Evolutionary conservation across 75 land plant species (phyloP).

Genomic region (Selaginella moellendorffii): DNA sequence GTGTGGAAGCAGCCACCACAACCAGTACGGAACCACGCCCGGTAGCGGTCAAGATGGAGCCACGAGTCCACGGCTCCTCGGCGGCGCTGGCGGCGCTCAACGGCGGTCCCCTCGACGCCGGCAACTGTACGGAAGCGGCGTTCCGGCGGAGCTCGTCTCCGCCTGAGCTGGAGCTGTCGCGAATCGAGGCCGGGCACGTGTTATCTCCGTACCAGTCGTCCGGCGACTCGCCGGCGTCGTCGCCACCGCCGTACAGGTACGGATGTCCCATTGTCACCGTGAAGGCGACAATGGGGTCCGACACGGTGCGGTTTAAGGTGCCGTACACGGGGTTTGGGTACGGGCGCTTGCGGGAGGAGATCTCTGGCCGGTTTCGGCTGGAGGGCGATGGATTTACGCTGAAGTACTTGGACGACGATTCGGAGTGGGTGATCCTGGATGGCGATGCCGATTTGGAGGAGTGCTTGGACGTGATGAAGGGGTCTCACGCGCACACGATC

Average conservation of each 20-base stretch:
- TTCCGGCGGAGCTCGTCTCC: background rate
- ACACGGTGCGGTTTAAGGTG: conserved; percentile 58
- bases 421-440: conserved; percentile 59
- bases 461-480: conserved; percentile 43
- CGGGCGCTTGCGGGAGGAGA: conserved; percentile 38
- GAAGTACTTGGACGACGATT: conserved; percentile 77
- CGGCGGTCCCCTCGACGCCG: background rate
- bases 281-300: conserved; percentile 53
- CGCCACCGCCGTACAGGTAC: background rate
- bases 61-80: background rate
- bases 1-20: too few species aligned
- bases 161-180: background rate
- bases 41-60: background rate
- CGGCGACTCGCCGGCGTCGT: conserved; percentile 18
- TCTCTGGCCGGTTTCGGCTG: conserved; percentile 48
- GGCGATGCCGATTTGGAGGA: conserved; percentile 72
- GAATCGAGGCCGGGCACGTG: background rate
- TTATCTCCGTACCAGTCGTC: background rate
- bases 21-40: background rate
- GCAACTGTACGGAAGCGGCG: too few species aligned
- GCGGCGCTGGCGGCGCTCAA: background rate
- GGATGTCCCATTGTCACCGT: conserved; percentile 22
- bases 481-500: conserved; percentile 32
- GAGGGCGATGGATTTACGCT: conserved; percentile 43
- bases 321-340: conserved; percentile 19